Conservation (phyloP, 352 stramenopile genomes). For the Pythium volutum region DNA sequence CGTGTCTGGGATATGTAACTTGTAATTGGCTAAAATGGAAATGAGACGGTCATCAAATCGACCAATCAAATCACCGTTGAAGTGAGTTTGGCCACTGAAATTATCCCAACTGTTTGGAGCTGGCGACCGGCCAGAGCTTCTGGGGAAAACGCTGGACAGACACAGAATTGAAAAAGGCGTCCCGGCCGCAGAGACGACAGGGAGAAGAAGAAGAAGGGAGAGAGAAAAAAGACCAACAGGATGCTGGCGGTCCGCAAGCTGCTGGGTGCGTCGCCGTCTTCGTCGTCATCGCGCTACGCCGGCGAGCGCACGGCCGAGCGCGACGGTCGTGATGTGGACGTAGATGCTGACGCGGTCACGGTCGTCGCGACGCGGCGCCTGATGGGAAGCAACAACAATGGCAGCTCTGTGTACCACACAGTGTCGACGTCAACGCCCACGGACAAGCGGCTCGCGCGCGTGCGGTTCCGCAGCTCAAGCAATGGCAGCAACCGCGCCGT, state of each 20-base stretch:
- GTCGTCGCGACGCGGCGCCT: slow-evolving; percentile 14
- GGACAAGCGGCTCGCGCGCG: slow-evolving; percentile 30
- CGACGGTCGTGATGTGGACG: not conserved
- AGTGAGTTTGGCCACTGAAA: slow-evolving; percentile 15
- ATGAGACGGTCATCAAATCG: slow-evolving; percentile 2
- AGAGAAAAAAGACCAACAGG: not conserved
- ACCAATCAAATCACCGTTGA: slow-evolving; percentile 21
- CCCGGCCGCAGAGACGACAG: too few relatives aligned
- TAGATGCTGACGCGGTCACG: slow-evolving; percentile 20
- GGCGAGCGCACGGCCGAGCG: slow-evolving; percentile 41
- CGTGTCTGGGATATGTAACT: too few relatives aligned
- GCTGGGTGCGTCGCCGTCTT: not conserved
- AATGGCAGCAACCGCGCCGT: slow-evolving; percentile 3
- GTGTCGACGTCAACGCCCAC: slow-evolving; percentile 55
- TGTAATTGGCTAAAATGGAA: slow-evolving; percentile 23
- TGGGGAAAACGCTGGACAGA: not conserved
- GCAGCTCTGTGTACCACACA: slow-evolving; percentile 37
- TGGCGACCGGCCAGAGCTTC: too few relatives aligned
- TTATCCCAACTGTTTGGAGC: not conserved
- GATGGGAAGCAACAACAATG: not conserved
- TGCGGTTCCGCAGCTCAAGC: slow-evolving; percentile 21
- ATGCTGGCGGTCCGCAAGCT: not conserved
- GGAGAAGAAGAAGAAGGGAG: not conserved
- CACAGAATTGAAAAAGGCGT: slow-evolving; percentile 7
- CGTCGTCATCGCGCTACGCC: not conserved